Evolutionary conservation across 129 eudicot genomes (phyloP).

Genomic region (Rutidosis leptorrhynchoides): DNA sequence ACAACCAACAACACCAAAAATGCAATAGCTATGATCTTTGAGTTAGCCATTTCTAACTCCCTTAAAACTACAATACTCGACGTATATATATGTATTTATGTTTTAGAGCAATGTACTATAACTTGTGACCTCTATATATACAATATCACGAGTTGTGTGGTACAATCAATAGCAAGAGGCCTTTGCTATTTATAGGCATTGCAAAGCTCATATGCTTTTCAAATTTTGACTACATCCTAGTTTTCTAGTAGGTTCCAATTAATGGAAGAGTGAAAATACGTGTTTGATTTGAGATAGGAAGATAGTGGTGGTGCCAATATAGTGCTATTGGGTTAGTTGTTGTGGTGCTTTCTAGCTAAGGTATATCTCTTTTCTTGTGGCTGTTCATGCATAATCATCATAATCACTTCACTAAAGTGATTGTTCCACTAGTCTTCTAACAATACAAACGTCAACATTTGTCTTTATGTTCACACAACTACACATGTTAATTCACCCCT

Average conservation of each 20-base stretch:
- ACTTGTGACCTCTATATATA: constrained; percentile 21
- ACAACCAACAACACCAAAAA: constrained; percentile 50
- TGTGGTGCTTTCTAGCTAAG: constrained; percentile 32
- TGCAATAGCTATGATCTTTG: constrained; percentile 47
- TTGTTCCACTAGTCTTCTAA: constrained; percentile 28
- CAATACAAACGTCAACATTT: constrained; percentile 15
- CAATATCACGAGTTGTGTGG: constrained; percentile 30
- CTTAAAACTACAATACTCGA: constrained; percentile 13
- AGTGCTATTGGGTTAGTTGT: constrained; percentile 20
- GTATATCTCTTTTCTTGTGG: constrained; percentile 17
- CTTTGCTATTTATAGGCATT: constrained; percentile 30
- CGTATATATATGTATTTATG: background rate
- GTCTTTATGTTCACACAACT: constrained; percentile 21
- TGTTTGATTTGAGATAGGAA: constrained; percentile 1
- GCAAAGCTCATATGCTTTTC: constrained; percentile 11
- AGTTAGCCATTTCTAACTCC: constrained; percentile 35
- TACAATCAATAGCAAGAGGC: constrained; percentile 12
- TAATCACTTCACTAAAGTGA: constrained; percentile 22
- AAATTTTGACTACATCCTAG: background rate
- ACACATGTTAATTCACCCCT: constrained; percentile 16
- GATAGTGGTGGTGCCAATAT: constrained; percentile 1
- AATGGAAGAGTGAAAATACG: background rate
- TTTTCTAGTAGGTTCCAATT: constrained; percentile 13
- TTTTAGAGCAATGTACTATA: constrained; percentile 21
- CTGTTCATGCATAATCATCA: constrained; percentile 27